A percentile compares a stretch with the other conserved stretches of the same genome.
phyloP scores from a whole-genome alignment of 2,329 filamentous ascomycete species.

The Pezicula carpinea region DNA sequence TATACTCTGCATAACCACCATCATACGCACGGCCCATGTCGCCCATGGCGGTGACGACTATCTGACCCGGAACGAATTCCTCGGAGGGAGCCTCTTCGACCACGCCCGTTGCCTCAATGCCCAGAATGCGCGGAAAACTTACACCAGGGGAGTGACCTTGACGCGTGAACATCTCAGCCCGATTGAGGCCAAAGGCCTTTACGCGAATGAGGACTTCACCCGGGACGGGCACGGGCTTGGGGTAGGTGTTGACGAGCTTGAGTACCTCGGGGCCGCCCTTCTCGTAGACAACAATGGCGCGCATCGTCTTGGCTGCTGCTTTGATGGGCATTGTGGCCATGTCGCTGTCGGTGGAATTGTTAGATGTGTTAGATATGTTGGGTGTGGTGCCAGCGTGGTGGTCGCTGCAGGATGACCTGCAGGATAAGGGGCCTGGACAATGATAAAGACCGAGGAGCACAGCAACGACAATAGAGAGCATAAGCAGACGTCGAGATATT shows the following conservation, averaged over 20 bases:
- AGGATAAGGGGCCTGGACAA: no score
- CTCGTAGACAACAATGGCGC: not conserved
- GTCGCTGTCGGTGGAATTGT: no score
- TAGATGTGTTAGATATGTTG: no score
- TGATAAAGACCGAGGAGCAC: no score
- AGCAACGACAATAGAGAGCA: no score
- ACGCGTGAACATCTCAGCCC: conserved; percentile 63
- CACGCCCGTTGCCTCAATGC: conserved; percentile 18
- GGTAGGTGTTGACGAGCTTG: not conserved
- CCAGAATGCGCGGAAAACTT: conserved; percentile 16
- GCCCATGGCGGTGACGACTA: not conserved
- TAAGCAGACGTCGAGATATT: no score
- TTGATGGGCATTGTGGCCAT: no score
- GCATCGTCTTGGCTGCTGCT: not conserved
- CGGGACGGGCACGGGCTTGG: conserved; percentile 28
- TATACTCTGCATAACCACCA: not conserved
- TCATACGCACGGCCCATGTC: not conserved
- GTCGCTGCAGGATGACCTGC: no score
- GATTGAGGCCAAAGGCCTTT: conserved; percentile 77
- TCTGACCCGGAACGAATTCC: conserved; percentile 19
- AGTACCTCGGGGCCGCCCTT: not conserved
- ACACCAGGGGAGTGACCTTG: conserved; percentile 16
- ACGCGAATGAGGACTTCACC: conserved; percentile 75
- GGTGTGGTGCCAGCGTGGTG: no score
- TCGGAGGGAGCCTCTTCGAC: conserved; percentile 4